phyloP scores from a whole-genome alignment of 1,139 yeast genomes.

The Saccharomyces hybrid region DNA sequence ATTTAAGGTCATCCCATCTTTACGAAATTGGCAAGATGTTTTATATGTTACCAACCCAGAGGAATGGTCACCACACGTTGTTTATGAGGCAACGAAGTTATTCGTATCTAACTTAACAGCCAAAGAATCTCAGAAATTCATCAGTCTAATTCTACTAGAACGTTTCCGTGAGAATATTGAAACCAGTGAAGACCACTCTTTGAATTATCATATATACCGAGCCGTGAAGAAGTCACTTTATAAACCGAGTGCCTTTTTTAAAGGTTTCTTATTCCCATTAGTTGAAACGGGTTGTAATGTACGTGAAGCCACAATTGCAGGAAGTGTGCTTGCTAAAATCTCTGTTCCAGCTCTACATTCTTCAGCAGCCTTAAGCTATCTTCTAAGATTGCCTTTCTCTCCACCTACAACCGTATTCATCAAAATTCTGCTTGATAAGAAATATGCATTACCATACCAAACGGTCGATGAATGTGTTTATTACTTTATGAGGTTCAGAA shows the following conservation, averaged over 20 bases:
- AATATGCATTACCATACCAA: constrained; percentile 93
- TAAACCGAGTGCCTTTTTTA: constrained; percentile 96
- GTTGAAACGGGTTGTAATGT: constrained; percentile 82
- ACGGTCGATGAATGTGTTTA: constrained; percentile 93
- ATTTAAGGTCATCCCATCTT: constrained; percentile 87
- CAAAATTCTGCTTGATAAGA: constrained; percentile 81
- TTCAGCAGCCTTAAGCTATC: constrained; percentile 84
- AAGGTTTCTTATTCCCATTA: constrained; percentile 87
- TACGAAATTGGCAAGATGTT: constrained; percentile 93
- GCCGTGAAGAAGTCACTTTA: constrained; percentile 86
- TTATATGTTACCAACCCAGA: constrained; percentile 88
- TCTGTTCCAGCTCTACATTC: constrained; percentile 94
- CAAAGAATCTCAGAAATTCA: constrained; percentile 79
- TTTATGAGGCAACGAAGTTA: constrained; percentile 88
- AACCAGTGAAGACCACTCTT: constrained; percentile 53
- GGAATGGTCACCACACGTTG: constrained; percentile 94
- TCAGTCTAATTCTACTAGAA: constrained; percentile 67
- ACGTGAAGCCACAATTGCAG: constrained; percentile 92
- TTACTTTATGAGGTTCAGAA: constrained; percentile 84
- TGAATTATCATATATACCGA: constrained; percentile 87
- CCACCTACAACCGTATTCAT: constrained; percentile 91
- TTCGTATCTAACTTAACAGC: constrained; percentile 90
- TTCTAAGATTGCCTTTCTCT: constrained; percentile 73
- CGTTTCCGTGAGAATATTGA: constrained; percentile 80
- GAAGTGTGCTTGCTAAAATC: constrained; percentile 80